Evolutionary conservation across 106 monocot species (phyloP).

Genomic region (Allium fistulosum): DNA sequence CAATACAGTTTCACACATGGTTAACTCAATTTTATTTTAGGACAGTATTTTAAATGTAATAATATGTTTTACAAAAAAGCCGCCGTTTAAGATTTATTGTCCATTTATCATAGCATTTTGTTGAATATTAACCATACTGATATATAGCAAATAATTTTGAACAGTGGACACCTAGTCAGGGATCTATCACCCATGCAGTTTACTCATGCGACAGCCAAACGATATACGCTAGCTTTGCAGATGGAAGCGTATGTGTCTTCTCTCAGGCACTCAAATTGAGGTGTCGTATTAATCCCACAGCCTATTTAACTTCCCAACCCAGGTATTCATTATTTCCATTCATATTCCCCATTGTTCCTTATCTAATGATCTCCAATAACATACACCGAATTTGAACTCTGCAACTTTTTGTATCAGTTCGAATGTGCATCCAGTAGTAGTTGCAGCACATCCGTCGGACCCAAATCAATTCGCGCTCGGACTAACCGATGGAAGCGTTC

Average conservation of each 20-base stretch:
- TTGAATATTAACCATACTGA: too few species aligned
- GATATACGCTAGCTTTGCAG: slow-evolving; percentile 19
- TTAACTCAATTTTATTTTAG: too few species aligned
- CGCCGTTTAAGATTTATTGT: too few species aligned
- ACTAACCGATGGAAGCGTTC: slow-evolving; percentile 45
- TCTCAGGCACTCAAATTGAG: slow-evolving; percentile 15
- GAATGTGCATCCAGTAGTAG: slow-evolving; percentile 29
- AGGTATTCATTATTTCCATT: slow-evolving; percentile 8
- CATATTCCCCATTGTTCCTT: neutral
- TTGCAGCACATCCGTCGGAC: slow-evolving; percentile 47
- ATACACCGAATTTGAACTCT: neutral
- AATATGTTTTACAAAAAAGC: too few species aligned
- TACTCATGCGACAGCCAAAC: slow-evolving; percentile 29
- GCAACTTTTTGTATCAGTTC: slow-evolving; percentile 3
- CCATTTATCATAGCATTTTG: too few species aligned
- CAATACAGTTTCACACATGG: neutral
- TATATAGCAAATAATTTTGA: neutral
- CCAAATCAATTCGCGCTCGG: slow-evolving; percentile 58
- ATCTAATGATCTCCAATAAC: neutral
- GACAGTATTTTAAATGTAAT: too few species aligned
- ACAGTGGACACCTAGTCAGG: slow-evolving; percentile 18
- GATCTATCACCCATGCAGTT: slow-evolving; percentile 17
- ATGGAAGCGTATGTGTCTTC: slow-evolving; percentile 20
- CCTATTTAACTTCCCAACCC: slow-evolving; percentile 11
- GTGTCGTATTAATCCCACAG: slow-evolving; percentile 18